Evolutionary conservation across 129 eudicot species (phyloP).

Genomic region (Helianthus tuberosus): DNA sequence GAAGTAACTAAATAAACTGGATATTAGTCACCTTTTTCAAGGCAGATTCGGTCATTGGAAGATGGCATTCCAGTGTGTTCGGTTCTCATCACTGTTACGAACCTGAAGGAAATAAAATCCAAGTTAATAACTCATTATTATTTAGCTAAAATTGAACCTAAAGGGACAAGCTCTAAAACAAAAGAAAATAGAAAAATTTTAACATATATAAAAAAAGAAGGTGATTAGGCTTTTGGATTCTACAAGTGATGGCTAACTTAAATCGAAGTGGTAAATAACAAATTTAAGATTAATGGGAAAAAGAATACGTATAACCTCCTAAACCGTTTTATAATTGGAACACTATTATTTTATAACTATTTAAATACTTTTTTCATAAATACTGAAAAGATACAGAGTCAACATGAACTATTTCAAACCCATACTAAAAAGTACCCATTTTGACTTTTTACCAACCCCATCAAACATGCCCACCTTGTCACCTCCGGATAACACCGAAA

Average conservation of each 20-base stretch:
- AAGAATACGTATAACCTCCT: no score
- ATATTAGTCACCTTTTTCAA: conserved; percentile 55
- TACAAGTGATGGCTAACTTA: neutral
- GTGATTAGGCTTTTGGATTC: neutral
- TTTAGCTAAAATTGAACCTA: neutral
- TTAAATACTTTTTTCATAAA: neutral
- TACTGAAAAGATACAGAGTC: neutral
- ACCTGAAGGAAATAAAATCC: conserved; percentile 43
- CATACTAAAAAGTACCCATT: neutral
- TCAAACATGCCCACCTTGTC: neutral
- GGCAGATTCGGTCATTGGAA: conserved; percentile 60
- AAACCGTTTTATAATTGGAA: no score
- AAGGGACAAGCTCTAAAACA: no score
- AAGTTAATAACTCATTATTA: neutral
- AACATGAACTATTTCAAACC: neutral
- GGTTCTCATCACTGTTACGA: conserved; percentile 69
- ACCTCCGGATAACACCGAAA: neutral
- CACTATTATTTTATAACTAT: neutral
- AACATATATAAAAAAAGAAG: neutral
- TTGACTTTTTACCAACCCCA: neutral
- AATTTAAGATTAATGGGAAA: neutral
- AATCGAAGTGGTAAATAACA: neutral
- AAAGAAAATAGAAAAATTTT: neutral
- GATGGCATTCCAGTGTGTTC: conserved; percentile 80
- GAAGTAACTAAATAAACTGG: neutral